phyloP scores from a whole-genome alignment of 2,329 filamentous ascomycete genomes.

The Alternaria arborescens region DNA sequence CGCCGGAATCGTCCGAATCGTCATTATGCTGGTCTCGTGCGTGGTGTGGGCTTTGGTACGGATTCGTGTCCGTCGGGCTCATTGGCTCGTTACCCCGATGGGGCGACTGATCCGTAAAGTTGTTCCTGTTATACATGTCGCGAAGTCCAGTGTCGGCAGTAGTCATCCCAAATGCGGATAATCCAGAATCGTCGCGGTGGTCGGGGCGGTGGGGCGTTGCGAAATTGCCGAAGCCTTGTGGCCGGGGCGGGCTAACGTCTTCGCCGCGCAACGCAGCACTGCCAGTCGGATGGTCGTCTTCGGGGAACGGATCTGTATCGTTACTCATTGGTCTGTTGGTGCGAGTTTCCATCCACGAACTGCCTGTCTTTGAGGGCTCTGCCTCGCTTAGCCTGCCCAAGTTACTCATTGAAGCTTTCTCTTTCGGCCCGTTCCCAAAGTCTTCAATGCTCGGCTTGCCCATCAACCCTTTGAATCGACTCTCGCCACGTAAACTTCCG shows the following conservation, averaged over 20 bases:
- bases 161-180: slow-evolving; percentile 69
- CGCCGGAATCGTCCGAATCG: slow-evolving; percentile 64
- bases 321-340: slow-evolving; percentile 62
- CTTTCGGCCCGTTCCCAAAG: slow-evolving; percentile 60
- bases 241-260: slow-evolving; percentile 68
- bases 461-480: slow-evolving; percentile 85
- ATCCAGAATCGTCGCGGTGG: slow-evolving; percentile 66
- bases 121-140: slow-evolving; percentile 65
- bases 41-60: slow-evolving; percentile 88
- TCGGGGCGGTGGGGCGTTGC: slow-evolving; percentile 57
- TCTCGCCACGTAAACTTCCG: slow-evolving; percentile 75
- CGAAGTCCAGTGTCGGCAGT: slow-evolving; percentile 65
- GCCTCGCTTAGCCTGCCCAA: slow-evolving; percentile 64
- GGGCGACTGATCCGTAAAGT: slow-evolving; percentile 65
- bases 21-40: slow-evolving; percentile 72
- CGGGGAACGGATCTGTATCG: slow-evolving; percentile 77
- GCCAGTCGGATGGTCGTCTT: slow-evolving; percentile 71
- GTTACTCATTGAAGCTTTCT: slow-evolving; percentile 63
- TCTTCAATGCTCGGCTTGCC: slow-evolving; percentile 79
- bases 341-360: slow-evolving; percentile 60
- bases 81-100: slow-evolving; percentile 71
- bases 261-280: slow-evolving; percentile 79
- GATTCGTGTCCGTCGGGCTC: slow-evolving; percentile 95
- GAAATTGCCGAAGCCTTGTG: slow-evolving; percentile 56
- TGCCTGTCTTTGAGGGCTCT: slow-evolving; percentile 57